Conservation (phyloP, 2,329 filamentous ascomycete genomes). For the Rhinocladiella mackenziei region DNA sequence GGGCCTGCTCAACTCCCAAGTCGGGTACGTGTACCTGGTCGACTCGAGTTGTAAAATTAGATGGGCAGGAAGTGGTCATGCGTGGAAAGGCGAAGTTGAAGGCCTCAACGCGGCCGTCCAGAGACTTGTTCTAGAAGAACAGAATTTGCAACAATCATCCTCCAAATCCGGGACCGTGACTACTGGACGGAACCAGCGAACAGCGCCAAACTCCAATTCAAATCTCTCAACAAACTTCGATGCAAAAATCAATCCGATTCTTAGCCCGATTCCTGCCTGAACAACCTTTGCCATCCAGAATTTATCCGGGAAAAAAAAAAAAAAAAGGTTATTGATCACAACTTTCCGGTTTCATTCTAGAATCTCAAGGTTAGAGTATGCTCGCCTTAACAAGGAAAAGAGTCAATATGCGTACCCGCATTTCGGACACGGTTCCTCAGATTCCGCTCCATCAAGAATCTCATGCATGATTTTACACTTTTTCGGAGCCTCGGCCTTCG, state of each 20-base stretch:
- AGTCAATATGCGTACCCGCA: constrained; percentile 23
- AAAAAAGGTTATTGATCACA: constrained; percentile 16
- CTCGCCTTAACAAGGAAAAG: not conserved
- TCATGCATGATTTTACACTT: constrained; percentile 27
- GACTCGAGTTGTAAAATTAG: constrained; percentile 84
- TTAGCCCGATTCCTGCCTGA: constrained; percentile 7
- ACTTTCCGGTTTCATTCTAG: constrained; percentile 20
- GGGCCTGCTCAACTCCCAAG: constrained; percentile 78
- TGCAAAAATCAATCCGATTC: constrained; percentile 3
- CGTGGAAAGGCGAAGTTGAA: constrained; percentile 40
- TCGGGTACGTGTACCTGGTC: constrained; percentile 89
- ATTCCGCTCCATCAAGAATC: constrained; percentile 29
- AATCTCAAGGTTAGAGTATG: constrained; percentile 4
- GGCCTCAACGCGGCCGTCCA: constrained; percentile 41
- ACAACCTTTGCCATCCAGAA: not conserved
- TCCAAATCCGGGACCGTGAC: not conserved
- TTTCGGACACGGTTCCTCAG: constrained; percentile 27
- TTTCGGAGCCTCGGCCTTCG: constrained; percentile 1
- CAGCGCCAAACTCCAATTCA: constrained; percentile 1
- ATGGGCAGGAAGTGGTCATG: constrained; percentile 74
- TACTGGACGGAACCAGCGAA: constrained; percentile 1
- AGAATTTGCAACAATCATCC: constrained; percentile 10
- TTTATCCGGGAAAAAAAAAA: not conserved
- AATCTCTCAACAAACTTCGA: constrained; percentile 1
- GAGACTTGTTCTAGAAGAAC: constrained; percentile 44